These are phyloP conservation scores for Botrytis medusae DNA, from an alignment of 2,329 filamentous ascomycete species.

Conservation along the genomic window DNA sequence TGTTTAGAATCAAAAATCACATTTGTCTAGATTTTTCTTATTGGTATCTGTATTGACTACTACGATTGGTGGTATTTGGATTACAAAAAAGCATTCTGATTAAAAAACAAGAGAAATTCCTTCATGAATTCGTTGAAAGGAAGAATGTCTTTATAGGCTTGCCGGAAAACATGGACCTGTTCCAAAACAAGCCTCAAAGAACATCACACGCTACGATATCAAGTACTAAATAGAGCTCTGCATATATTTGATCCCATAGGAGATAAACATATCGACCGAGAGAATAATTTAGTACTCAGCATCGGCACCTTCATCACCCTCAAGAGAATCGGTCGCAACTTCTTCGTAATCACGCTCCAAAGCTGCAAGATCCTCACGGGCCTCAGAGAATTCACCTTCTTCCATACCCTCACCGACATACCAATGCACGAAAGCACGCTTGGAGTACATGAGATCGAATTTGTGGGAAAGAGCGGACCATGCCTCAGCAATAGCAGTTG, in stretches of 20 bases:
- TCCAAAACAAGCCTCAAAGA: slow-evolving; percentile 33
- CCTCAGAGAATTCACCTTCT: slow-evolving; percentile 66
- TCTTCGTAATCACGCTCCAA: slow-evolving; percentile 66
- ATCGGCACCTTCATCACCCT: slow-evolving; percentile 58
- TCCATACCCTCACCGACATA: slow-evolving; percentile 71
- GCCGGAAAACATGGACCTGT: slow-evolving; percentile 34
- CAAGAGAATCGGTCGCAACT: slow-evolving; percentile 56
- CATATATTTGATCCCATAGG: slow-evolving; percentile 37
- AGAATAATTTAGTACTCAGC: slow-evolving; percentile 50
- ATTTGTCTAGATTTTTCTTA: background rate
- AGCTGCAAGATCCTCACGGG: slow-evolving; percentile 64
- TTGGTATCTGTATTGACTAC: slow-evolving; percentile 20
- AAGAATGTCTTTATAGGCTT: slow-evolving; percentile 30
- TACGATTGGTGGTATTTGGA: slow-evolving; percentile 26
- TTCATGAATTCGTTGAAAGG: slow-evolving; percentile 33
- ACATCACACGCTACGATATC: slow-evolving; percentile 34
- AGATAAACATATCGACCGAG: slow-evolving; percentile 34
- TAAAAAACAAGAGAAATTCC: slow-evolving; percentile 36
- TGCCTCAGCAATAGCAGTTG: slow-evolving; percentile 64
- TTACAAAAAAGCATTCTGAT: slow-evolving; percentile 39
- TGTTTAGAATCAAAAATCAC: background rate
- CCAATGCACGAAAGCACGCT: slow-evolving; percentile 71
- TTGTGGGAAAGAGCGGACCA: slow-evolving; percentile 66
- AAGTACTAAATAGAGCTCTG: slow-evolving; percentile 36
- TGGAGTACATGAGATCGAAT: slow-evolving; percentile 70